These are phyloP conservation scores for Xylaria arbuscula DNA, from an alignment of 2,329 filamentous ascomycete species.

Conservation along the genomic window DNA sequence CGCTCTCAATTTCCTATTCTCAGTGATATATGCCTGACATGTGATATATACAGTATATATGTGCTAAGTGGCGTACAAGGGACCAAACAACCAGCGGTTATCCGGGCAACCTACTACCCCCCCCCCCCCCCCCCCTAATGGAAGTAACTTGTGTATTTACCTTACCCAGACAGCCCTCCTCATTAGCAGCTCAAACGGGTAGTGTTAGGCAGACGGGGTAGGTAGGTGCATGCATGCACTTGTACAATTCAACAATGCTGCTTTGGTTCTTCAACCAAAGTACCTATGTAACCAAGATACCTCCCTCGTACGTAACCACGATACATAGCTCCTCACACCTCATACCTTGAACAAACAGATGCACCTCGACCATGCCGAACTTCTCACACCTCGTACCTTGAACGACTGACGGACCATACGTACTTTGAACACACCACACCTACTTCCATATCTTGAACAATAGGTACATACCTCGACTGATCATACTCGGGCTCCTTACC, in stretches of 20 bases:
- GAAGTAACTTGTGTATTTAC: background rate
- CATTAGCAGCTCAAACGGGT: background rate
- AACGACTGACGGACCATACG: too few species aligned
- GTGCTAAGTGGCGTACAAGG: background rate
- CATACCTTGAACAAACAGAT: background rate
- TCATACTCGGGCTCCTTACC: too few species aligned
- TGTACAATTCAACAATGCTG: too few species aligned
- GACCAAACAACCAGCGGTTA: background rate
- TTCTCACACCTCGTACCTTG: too few species aligned
- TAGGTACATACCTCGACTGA: too few species aligned
- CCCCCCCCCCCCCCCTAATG: constrained; percentile 14
- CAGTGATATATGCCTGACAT: background rate
- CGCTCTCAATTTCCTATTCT: background rate
- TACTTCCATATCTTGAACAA: too few species aligned
- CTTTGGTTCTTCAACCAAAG: too few species aligned
- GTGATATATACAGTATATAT: background rate
- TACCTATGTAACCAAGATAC: background rate
- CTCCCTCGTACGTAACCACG: background rate
- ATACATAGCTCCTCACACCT: background rate
- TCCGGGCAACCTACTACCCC: constrained; percentile 23
- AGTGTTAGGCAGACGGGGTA: too few species aligned
- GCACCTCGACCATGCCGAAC: too few species aligned
- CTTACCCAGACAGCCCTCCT: background rate
- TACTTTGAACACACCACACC: too few species aligned
- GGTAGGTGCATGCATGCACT: too few species aligned